Evolutionary conservation across 768 basidiomycete genomes (phyloP).

Genomic region (Suillus fuscotomentosus): DNA sequence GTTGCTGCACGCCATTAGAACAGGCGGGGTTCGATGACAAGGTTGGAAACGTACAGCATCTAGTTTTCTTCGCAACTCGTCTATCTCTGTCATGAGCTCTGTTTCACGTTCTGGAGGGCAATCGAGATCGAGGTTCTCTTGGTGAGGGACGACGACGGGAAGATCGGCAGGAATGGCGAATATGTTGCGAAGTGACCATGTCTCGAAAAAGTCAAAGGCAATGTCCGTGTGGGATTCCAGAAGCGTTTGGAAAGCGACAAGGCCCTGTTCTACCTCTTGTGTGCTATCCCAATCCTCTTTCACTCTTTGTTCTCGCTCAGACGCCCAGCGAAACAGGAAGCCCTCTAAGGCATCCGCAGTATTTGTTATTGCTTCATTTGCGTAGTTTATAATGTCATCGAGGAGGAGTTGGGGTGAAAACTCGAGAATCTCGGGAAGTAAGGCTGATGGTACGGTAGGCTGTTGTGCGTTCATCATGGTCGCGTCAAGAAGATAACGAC

Average conservation of each 20-base stretch:
- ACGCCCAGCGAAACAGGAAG: slow-evolving; percentile 72
- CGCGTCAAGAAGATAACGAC: neutral
- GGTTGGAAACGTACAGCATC: slow-evolving; percentile 55
- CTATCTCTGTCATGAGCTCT: slow-evolving; percentile 65
- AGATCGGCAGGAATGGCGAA: slow-evolving; percentile 73
- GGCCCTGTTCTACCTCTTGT: slow-evolving; percentile 74
- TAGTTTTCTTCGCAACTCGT: slow-evolving; percentile 61
- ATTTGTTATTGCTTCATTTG: slow-evolving; percentile 75
- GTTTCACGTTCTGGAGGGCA: slow-evolving; percentile 55
- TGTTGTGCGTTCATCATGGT: slow-evolving; percentile 18
- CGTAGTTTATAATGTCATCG: slow-evolving; percentile 83
- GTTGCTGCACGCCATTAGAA: slow-evolving; percentile 45
- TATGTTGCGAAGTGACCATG: slow-evolving; percentile 86
- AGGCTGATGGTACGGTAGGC: slow-evolving; percentile 41
- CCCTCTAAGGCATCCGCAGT: slow-evolving; percentile 79
- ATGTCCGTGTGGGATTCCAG: slow-evolving; percentile 87
- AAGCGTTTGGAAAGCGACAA: slow-evolving; percentile 85
- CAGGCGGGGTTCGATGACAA: neutral
- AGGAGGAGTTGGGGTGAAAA: slow-evolving; percentile 84
- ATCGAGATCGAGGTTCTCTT: slow-evolving; percentile 67
- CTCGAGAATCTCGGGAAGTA: slow-evolving; percentile 73
- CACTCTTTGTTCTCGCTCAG: slow-evolving; percentile 52
- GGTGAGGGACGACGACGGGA: slow-evolving; percentile 74
- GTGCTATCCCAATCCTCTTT: slow-evolving; percentile 55
- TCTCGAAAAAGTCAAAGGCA: slow-evolving; percentile 90